These are phyloP conservation scores for Boletus pseudopeckii DNA, from an alignment of 768 basidiomycete species.

Conservation along the genomic window DNA sequence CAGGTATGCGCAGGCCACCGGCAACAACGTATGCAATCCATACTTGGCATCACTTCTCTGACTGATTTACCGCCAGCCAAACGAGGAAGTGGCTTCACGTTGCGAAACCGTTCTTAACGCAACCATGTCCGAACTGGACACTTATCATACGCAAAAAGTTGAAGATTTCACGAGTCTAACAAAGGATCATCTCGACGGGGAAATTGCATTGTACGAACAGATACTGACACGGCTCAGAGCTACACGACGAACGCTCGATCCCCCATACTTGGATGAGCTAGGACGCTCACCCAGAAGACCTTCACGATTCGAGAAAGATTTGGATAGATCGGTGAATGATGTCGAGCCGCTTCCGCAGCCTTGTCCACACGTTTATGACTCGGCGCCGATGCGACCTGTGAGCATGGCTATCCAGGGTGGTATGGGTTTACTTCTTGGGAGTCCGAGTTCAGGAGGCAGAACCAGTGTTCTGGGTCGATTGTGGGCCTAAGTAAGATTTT, in stretches of 20 bases:
- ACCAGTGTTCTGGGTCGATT: conserved; percentile 62
- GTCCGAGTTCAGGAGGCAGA: conserved; percentile 31
- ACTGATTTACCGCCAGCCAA: conserved; percentile 37
- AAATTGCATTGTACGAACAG: conserved; percentile 75
- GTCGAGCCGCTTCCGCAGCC: conserved; percentile 59
- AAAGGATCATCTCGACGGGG: conserved; percentile 71
- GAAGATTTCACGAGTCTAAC: conserved; percentile 63
- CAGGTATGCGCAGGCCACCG: conserved; percentile 56
- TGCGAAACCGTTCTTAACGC: conserved; percentile 88
- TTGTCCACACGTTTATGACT: conserved; percentile 76
- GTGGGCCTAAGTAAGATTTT: conserved; percentile 36
- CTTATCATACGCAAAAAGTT: conserved; percentile 67
- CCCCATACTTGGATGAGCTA: conserved; percentile 47
- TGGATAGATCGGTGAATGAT: conserved; percentile 50
- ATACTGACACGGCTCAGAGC: conserved; percentile 55
- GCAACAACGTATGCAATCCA: conserved; percentile 24
- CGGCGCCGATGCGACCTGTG: conserved; percentile 70
- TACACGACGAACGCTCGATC: conserved; percentile 55
- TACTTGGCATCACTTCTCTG: not conserved
- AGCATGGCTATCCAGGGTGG: conserved; percentile 72
- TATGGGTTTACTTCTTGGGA: conserved; percentile 58
- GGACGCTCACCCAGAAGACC: conserved; percentile 51
- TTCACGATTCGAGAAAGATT: conserved; percentile 74
- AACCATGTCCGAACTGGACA: conserved; percentile 86
- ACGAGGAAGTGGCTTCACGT: conserved; percentile 65